Percentiles rank a stretch among this genome's conserved stretches.
These are phyloP conservation scores for Aspergillus jensenii DNA, from an alignment of 2,329 filamentous ascomycete genomes.

Conservation along the genomic window DNA sequence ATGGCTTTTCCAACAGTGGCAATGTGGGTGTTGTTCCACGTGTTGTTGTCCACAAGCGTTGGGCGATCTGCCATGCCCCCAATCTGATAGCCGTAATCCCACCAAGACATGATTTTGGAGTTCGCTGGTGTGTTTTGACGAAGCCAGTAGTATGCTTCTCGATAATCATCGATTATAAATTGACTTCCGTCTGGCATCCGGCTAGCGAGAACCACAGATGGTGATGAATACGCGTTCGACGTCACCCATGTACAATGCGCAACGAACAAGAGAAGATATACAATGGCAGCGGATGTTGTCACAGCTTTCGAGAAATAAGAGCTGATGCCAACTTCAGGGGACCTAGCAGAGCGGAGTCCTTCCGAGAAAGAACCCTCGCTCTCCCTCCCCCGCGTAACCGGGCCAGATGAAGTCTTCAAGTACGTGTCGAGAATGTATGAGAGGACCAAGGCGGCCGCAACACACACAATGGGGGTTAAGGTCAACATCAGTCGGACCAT, in stretches of 20 bases:
- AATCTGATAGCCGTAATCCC: conserved; percentile 99
- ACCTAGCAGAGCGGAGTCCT: conserved; percentile 66
- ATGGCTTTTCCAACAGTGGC: conserved; percentile 98
- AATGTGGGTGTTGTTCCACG: conserved; percentile 99
- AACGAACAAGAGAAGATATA: conserved; percentile 90
- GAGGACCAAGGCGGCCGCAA: conserved; percentile 83
- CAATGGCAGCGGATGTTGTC: conserved; percentile 69
- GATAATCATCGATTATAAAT: conserved; percentile 98
- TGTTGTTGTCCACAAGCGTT: conserved; percentile 98
- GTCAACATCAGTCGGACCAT: conserved; percentile 99
- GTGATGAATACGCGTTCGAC: conserved; percentile 97
- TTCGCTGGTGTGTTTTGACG: conserved; percentile 93
- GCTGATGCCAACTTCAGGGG: conserved; percentile 81
- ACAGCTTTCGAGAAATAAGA: conserved; percentile 73
- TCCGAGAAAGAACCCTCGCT: conserved; percentile 37
- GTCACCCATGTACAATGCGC: conserved; percentile 99
- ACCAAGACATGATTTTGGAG: conserved; percentile 99
- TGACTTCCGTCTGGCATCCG: conserved; percentile 90
- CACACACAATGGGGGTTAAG: conserved; percentile 91
- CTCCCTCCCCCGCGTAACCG: conserved; percentile 47
- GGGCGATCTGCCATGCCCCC: conserved; percentile 98
- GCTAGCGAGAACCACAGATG: conserved; percentile 93
- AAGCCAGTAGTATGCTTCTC: conserved; percentile 99
- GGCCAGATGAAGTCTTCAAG: conserved; percentile 65
- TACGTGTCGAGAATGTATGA: conserved; percentile 90